A percentile compares a stretch with the other conserved stretches of the same genome.
Evolutionary conservation across 352 stramenopile species (phyloP).

Genomic region (Globisporangium yorkense): DNA sequence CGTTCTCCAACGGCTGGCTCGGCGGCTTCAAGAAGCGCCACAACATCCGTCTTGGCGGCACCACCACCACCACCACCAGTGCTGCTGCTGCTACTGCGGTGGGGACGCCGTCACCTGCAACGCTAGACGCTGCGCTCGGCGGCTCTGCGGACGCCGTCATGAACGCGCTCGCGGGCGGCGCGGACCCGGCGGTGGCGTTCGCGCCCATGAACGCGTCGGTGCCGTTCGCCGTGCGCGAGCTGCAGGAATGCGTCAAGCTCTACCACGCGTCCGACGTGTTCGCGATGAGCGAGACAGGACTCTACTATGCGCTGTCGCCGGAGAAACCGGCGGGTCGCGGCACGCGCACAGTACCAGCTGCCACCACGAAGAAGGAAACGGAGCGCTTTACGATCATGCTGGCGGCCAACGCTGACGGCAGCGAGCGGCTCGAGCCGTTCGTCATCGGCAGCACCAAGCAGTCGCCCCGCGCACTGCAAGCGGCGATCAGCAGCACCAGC

Average conservation of each 20-base stretch:
- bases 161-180: not conserved
- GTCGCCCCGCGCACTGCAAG: conserved; percentile 8
- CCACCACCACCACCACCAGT: conserved; percentile 2
- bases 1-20: conserved; percentile 61
- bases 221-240: conserved; percentile 17
- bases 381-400: conserved; percentile 33
- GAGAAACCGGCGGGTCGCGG: conserved; percentile 33
- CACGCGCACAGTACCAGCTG: conserved; percentile 13
- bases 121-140: not conserved
- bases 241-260: conserved; percentile 30
- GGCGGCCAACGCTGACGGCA: conserved; percentile 41
- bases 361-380: conserved; percentile 17
- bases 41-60: conserved; percentile 40
- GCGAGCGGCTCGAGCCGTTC: conserved; percentile 47
- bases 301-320: conserved; percentile 45
- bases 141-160: not conserved
- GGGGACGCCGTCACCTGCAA: not conserved
- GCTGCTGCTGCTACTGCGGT: not conserved
- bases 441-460: conserved; percentile 36
- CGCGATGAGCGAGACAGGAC: conserved; percentile 44
- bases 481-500: not conserved
- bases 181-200: not conserved
- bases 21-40: conserved; percentile 49
- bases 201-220: conserved; percentile 1
- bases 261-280: conserved; percentile 51